Evolutionary conservation across 2,329 filamentous ascomycete genomes (phyloP), one percentile per base, ranked within the genome.

Genomic region (Fusarium drepaniforme): DNA sequence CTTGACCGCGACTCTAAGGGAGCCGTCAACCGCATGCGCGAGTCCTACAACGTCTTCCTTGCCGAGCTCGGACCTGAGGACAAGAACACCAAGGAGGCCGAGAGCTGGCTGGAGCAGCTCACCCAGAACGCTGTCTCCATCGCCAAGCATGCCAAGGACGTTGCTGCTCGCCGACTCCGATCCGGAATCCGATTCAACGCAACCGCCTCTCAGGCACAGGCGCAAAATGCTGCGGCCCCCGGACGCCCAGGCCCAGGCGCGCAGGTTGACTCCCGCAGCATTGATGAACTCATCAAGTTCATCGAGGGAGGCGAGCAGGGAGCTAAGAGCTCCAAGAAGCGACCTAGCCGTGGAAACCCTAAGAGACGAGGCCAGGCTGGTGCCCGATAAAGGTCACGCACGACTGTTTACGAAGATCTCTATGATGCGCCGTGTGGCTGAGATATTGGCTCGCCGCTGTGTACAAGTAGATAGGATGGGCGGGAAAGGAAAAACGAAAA

Each of bases 21-120:
- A 58, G 96, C 97, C 16, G 96, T 99, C 67, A 92, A 90, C 81
- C 93, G 94, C 82, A 99, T 99, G 97, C 94, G 95, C 71, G 96
- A 98, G 83, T 97, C 95, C 56, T 98, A 96, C 87, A 98, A 93
- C 85, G 97, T 98, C 82, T 99, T 99, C 92, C 91, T 96, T 74
- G 87, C 88, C 68, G 92, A 97, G 80, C 92, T 99, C 7, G 97
- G 97, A 33, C 87, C 95, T 2, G 92, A 97, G 44, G 96, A 98
- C 84, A 95, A 96, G 84, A 98, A 99, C 87, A 99, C 97, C 73
- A 98, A 98, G 87, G 97, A 99, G 83, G 96, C 97, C 3, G 96
- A 98, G 86, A 94, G 91, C 80, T 99, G 97, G 97, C 90, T 98
- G 28, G 95, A 98, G 84, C 96, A 98, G 84, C 90, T 99, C 69